Evolutionary conservation across 208 protist genomes (phyloP).

Genomic region (Leishmania lainsoni): DNA sequence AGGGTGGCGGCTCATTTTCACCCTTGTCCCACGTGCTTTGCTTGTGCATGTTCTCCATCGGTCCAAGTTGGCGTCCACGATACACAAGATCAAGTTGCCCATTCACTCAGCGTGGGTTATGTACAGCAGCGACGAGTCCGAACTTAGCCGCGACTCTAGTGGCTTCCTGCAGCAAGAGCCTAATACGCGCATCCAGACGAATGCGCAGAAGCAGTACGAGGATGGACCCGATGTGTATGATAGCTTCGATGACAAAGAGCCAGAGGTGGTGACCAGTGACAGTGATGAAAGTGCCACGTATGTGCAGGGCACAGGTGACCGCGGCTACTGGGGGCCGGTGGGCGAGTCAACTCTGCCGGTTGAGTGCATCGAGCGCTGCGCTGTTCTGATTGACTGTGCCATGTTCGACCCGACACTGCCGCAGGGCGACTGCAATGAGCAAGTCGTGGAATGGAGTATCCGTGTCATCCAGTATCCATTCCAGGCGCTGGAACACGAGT

Average conservation of each 20-base stretch:
- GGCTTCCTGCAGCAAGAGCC: neutral
- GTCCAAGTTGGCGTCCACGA: neutral
- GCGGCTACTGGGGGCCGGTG: neutral
- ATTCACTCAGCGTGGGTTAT: neutral
- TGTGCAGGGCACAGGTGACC: neutral
- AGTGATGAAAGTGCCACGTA: neutral
- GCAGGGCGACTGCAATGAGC: constrained; percentile 8
- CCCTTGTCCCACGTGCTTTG: neutral
- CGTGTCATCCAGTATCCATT: constrained; percentile 30
- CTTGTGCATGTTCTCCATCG: neutral
- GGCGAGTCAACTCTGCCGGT: constrained; percentile 15
- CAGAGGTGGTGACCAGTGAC: neutral
- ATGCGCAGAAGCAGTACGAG: neutral
- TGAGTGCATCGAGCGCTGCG: constrained; percentile 39
- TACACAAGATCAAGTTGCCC: neutral
- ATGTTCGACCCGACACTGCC: constrained; percentile 12
- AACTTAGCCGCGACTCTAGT: constrained; percentile 9
- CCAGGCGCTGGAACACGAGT: constrained; percentile 2
- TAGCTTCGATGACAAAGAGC: neutral
- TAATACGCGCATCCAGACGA: neutral
- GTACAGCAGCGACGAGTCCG: constrained; percentile 13
- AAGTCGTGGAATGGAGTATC: constrained; percentile 30
- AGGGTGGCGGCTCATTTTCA: neutral
- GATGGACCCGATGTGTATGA: neutral
- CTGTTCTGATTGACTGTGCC: constrained; percentile 36